phyloP scores from a whole-genome alignment of 345 rosid genomes.

The Acer campestre region DNA sequence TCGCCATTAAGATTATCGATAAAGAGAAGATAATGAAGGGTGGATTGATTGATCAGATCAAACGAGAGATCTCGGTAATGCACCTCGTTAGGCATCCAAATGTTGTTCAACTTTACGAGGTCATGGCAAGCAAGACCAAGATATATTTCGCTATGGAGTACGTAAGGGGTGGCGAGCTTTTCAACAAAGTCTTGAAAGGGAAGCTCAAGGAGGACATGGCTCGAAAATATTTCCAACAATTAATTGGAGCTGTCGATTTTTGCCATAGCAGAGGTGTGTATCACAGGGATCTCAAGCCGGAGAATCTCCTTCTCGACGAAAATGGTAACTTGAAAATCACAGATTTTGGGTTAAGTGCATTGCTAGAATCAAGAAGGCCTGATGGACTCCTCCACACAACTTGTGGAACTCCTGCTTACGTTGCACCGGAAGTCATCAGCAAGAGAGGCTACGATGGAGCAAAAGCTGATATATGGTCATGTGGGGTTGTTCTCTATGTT shows the following conservation, averaged over 20 bases:
- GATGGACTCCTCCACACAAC: constrained; percentile 89
- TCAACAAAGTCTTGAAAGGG: constrained; percentile 69
- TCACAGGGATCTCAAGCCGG: constrained; percentile 88
- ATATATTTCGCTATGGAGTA: constrained; percentile 84
- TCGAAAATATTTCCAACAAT: constrained; percentile 72
- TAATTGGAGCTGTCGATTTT: constrained; percentile 72
- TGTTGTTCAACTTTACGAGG: constrained; percentile 76
- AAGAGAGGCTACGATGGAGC: constrained; percentile 82
- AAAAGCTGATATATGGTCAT: constrained; percentile 88
- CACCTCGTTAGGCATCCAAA: constrained; percentile 76
- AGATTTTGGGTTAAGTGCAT: constrained; percentile 78
- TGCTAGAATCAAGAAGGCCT: constrained; percentile 51
- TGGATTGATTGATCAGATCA: constrained; percentile 81
- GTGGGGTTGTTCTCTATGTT: constrained; percentile 76
- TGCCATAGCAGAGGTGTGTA: constrained; percentile 90
- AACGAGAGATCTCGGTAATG: constrained; percentile 86
- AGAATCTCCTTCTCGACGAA: constrained; percentile 79
- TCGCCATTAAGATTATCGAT: constrained; percentile 75
- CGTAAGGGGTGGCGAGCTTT: constrained; percentile 80
- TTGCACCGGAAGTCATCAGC: constrained; percentile 78
- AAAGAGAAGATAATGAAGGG: constrained; percentile 62
- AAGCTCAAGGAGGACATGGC: constrained; percentile 71
- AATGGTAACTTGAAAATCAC: constrained; percentile 68
- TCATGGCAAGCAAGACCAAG: constrained; percentile 83
- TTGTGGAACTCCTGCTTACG: constrained; percentile 94